A percentile compares a stretch with the other conserved stretches of the same genome.
These are phyloP conservation scores for Acacia acuminata DNA, from an alignment of 306 rosid species.

Conservation along the genomic window DNA sequence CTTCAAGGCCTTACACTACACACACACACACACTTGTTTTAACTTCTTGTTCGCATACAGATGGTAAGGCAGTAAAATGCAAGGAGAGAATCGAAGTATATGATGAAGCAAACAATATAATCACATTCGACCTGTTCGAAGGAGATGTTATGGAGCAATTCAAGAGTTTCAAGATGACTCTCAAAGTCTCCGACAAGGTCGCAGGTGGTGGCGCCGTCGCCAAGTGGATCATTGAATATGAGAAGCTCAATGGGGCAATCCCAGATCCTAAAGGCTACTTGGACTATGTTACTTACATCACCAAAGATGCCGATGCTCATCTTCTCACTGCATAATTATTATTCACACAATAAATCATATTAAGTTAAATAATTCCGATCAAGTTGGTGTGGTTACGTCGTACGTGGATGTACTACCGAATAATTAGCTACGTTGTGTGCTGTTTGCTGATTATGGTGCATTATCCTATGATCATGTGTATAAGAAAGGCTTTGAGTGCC, in stretches of 20 bases:
- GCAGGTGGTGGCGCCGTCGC: background rate
- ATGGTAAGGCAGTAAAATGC: background rate
- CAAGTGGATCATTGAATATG: constrained; percentile 4
- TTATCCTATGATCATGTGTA: too few species aligned
- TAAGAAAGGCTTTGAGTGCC: too few species aligned
- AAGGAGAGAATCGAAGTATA: background rate
- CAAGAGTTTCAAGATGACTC: background rate
- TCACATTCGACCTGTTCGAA: constrained; percentile 1
- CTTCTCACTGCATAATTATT: background rate
- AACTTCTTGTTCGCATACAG: background rate
- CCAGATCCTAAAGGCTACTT: background rate
- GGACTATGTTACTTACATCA: background rate
- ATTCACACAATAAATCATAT: background rate
- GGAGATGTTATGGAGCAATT: background rate
- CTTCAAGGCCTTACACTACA: too few species aligned
- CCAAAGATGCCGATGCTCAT: background rate
- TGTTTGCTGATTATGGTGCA: background rate
- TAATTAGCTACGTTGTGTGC: background rate
- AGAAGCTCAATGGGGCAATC: constrained; percentile 11
- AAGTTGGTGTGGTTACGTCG: background rate
- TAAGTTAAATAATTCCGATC: background rate
- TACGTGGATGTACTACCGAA: background rate
- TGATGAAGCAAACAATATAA: background rate
- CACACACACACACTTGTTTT: too few species aligned
- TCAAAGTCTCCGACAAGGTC: background rate